Conservation (phyloP, 495 filamentous ascomycete species). For the Baudoinia panamericana region DNA sequence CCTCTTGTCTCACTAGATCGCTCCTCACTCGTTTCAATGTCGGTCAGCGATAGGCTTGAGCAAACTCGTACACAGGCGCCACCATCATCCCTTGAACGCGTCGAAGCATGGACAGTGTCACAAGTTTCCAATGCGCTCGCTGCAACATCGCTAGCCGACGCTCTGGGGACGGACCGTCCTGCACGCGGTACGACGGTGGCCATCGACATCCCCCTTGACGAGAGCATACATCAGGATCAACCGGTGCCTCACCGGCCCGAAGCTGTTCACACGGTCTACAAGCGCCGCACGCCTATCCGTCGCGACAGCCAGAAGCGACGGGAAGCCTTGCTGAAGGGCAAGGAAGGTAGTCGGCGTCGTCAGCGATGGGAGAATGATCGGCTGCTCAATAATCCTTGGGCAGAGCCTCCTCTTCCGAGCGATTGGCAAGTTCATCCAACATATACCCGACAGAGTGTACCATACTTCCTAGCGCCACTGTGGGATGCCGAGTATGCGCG, state of each 20-base stretch:
- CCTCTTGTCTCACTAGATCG: no score
- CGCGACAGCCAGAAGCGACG: conserved; percentile 53
- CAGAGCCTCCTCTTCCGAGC: conserved; percentile 58
- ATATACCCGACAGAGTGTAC: conserved; percentile 59
- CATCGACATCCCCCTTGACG: conserved; percentile 33
- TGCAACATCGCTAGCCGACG: conserved; percentile 3
- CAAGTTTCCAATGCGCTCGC: conserved; percentile 14
- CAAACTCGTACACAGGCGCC: no score
- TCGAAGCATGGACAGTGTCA: conserved; percentile 21
- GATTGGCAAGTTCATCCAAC: conserved; percentile 77
- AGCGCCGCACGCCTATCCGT: conserved; percentile 30
- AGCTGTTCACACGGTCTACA: conserved; percentile 14
- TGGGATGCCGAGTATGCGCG: conserved; percentile 63
- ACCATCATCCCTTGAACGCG: conserved; percentile 12
- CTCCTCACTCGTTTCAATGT: no score
- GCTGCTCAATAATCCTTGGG: conserved; percentile 76
- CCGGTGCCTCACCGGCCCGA: conserved; percentile 1
- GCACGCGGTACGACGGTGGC: conserved; percentile 24
- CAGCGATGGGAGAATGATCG: conserved; percentile 94
- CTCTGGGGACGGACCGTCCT: not conserved
- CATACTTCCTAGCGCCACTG: conserved; percentile 76
- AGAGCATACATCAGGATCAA: conserved; percentile 4
- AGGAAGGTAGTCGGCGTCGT: conserved; percentile 76
- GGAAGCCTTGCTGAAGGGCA: conserved; percentile 76
- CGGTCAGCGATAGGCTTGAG: no score